phyloP scores from a whole-genome alignment of 2,329 filamentous ascomycete species.

The Botrytis galanthina region DNA sequence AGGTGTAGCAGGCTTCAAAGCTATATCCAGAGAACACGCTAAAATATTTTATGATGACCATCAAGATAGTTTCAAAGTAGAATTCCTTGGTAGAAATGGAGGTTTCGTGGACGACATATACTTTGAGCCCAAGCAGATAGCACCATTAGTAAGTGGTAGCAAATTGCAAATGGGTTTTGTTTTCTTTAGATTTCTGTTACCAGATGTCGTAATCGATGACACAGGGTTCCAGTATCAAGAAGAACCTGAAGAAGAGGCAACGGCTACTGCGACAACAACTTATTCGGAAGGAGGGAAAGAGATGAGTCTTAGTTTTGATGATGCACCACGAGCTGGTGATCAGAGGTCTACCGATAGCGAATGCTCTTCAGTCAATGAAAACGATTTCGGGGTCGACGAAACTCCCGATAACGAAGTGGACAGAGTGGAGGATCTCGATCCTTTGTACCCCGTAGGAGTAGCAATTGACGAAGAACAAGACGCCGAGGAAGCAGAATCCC shows the following conservation, averaged over 20 bases:
- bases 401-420: slow-evolving; percentile 28
- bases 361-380: slow-evolving; percentile 29
- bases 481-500: slow-evolving; percentile 21
- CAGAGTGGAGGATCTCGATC: slow-evolving; percentile 22
- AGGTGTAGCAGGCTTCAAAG: slow-evolving; percentile 63
- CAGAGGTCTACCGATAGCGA: slow-evolving; percentile 40
- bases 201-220: slow-evolving; percentile 56
- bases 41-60: slow-evolving; percentile 69
- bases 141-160: slow-evolving; percentile 61
- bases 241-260: slow-evolving; percentile 41
- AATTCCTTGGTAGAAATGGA: slow-evolving; percentile 59
- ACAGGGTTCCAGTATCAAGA: slow-evolving; percentile 55
- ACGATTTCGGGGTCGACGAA: slow-evolving; percentile 30
- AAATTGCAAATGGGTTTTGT: slow-evolving; percentile 72
- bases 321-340: slow-evolving; percentile 56
- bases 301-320: slow-evolving; percentile 73
- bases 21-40: slow-evolving; percentile 71
- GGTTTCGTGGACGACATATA: slow-evolving; percentile 65
- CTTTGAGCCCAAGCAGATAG: slow-evolving; percentile 51
- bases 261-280: slow-evolving; percentile 34
- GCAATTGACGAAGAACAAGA: slow-evolving; percentile 37
- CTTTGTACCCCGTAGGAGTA: not conserved
- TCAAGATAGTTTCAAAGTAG: slow-evolving; percentile 62
- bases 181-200: slow-evolving; percentile 66
- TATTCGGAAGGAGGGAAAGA: slow-evolving; percentile 57